Evolutionary conservation across 2,329 filamentous ascomycete genomes (phyloP), one percentile per base, ranked within the genome.

Genomic region (Trichoderma sp.): DNA sequence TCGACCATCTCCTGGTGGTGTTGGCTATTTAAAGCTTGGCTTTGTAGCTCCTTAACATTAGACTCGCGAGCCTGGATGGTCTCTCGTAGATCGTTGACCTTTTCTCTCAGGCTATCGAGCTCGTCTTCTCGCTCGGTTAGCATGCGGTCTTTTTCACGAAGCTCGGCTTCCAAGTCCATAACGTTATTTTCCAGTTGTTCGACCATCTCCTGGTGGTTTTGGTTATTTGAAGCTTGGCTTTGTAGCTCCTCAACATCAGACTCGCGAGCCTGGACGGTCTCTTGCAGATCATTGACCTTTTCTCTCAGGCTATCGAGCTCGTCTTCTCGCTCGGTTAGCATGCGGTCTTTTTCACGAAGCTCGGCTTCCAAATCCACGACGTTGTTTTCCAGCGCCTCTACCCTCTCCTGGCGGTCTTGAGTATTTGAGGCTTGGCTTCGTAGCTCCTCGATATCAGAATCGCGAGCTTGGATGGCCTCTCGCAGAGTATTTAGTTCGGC

Each of bases 51-150:
- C 49, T 90, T 84, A 11, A 90, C 82, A 56, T 90, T 85, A 26
- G 83, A 82, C 55, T 90, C 87, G 66, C 85, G 87, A 39, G 87
- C 84, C 30, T 89, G 83, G 4, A 91, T 75, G 34, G 81, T 78
- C 68, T 83, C 83, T 24, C 86, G 86, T 32, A 94, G 77, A 55
- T 87, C 84, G 54, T 85, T 82, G 52, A 81, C 77, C 75, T 82
- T 85, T 64, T 81, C 83, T 72, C 87, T 87, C n/a, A 92, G 77
- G 21, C 87, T 85, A 46, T 92, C 91, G 14, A 94, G 81, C 73
- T 93, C 89, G 70, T 94, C 91, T 61, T 96, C 91, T 24, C 89
- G 89, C 71, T 93, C 88, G 59, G 91, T 89, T 46, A 96, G 85
- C 2, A 88, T 77, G 3, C 89, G 87, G 68, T 95, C 90, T 76